These are phyloP conservation scores for Sarcodon sp. DNA, from an alignment of 768 basidiomycete species.

Conservation along the genomic window DNA sequence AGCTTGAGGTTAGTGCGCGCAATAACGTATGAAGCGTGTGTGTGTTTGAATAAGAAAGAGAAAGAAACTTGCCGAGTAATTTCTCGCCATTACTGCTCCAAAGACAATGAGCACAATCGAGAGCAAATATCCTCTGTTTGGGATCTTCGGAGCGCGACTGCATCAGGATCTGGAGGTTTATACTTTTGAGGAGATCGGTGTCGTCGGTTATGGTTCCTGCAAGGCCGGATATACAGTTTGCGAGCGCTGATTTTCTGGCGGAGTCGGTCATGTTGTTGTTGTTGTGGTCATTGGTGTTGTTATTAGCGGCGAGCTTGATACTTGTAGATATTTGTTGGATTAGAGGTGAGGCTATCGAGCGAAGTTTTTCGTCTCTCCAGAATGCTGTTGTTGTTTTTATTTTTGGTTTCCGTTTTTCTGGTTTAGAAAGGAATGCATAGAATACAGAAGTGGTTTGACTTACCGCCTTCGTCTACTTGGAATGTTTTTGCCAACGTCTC, in stretches of 20 bases:
- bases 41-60: background rate
- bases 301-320: conserved; percentile 22
- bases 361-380: conserved; percentile 80
- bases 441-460: conserved; percentile 12
- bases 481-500: conserved; percentile 56
- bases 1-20: conserved; percentile 13
- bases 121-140: conserved; percentile 52
- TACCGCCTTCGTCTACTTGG: conserved; percentile 70
- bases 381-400: conserved; percentile 36
- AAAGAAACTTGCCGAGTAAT: conserved; percentile 41
- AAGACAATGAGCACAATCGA: conserved; percentile 53
- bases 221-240: conserved; percentile 41
- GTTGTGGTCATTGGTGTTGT: background rate
- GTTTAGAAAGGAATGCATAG: background rate
- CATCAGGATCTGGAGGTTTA: conserved; percentile 81
- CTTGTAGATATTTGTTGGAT: conserved; percentile 40
- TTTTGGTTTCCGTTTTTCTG: background rate
- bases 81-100: conserved; percentile 74
- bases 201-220: conserved; percentile 45
- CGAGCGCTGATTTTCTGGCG: conserved; percentile 23
- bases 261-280: conserved; percentile 14
- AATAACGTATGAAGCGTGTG: background rate
- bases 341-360: conserved; percentile 43
- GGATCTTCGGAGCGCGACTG: conserved; percentile 79
- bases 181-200: conserved; percentile 43